Conservation (phyloP, 2,329 filamentous ascomycete species). For the Trichoderma sp. region DNA sequence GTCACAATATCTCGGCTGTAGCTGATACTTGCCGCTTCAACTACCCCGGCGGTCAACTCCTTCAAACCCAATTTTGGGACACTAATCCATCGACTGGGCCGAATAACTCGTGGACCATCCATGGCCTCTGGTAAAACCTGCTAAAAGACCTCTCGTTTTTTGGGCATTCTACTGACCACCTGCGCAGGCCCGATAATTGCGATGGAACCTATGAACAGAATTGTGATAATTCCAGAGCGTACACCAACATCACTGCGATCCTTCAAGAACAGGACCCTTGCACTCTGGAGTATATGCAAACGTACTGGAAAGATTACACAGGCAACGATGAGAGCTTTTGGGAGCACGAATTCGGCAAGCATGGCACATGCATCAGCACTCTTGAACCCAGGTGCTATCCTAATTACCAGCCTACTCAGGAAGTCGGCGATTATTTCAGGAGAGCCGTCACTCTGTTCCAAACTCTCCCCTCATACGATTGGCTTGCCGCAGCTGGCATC, state of each 20-base stretch:
- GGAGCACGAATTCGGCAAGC: conserved; percentile 74
- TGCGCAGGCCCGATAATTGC: conserved; percentile 55
- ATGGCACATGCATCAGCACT: conserved; percentile 69
- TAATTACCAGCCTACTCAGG: conserved; percentile 57
- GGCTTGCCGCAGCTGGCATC: conserved; percentile 60
- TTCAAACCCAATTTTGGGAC: conserved; percentile 79
- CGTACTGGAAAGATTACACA: conserved; percentile 68
- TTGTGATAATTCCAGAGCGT: conserved; percentile 61
- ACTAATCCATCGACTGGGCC: conserved; percentile 63
- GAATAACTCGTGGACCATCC: conserved; percentile 66
- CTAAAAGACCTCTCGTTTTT: not conserved
- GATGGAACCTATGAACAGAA: conserved; percentile 66
- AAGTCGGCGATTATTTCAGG: conserved; percentile 68
- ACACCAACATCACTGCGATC: conserved; percentile 64
- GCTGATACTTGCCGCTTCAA: conserved; percentile 70
- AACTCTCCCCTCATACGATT: conserved; percentile 61
- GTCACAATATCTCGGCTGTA: conserved; percentile 58
- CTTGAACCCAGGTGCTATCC: conserved; percentile 65
- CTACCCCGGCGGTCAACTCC: conserved; percentile 63
- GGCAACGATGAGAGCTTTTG: conserved; percentile 65
- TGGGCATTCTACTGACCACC: not conserved
- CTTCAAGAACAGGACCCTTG: conserved; percentile 53
- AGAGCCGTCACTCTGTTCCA: conserved; percentile 65
- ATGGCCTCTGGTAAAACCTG: conserved; percentile 59
- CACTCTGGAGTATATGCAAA: conserved; percentile 64